phyloP scores from a whole-genome alignment of 805 yeast species.

The Blastobotrys chiropterorum region DNA sequence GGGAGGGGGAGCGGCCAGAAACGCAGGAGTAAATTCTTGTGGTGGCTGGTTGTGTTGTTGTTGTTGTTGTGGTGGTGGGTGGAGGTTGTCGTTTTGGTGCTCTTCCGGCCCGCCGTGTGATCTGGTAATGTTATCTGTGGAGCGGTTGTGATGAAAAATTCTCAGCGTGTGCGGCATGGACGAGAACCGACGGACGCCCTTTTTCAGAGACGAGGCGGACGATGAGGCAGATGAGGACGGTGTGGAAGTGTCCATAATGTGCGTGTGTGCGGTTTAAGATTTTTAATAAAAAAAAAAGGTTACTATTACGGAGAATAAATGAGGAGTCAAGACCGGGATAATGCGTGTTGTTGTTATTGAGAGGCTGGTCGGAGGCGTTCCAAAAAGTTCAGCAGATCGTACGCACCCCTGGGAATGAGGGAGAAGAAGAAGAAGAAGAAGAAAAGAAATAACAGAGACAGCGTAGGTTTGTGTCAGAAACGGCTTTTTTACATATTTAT shows the following conservation, averaged over 20 bases:
- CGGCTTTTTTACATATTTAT: not conserved
- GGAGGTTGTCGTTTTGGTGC: not conserved
- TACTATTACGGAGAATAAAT: too few relatives aligned
- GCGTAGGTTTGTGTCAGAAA: slow-evolving; percentile 10
- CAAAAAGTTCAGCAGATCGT: too few relatives aligned
- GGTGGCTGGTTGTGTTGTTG: not conserved
- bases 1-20: not conserved
- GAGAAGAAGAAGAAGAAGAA: too few relatives aligned
- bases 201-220: not conserved
- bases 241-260: not conserved
- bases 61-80: not conserved
- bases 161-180: not conserved
- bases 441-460: too few relatives aligned
- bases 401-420: too few relatives aligned
- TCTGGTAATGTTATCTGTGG: not conserved
- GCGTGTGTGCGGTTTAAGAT: too few relatives aligned
- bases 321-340: too few relatives aligned
- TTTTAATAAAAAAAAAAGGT: too few relatives aligned
- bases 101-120: not conserved
- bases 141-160: not conserved
- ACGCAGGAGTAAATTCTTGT: not conserved
- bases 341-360: too few relatives aligned
- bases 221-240: not conserved
- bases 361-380: too few relatives aligned
- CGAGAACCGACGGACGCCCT: not conserved